Conservation (phyloP, 768 basidiomycete species). For the Udeniomyces megalosporus region DNA sequence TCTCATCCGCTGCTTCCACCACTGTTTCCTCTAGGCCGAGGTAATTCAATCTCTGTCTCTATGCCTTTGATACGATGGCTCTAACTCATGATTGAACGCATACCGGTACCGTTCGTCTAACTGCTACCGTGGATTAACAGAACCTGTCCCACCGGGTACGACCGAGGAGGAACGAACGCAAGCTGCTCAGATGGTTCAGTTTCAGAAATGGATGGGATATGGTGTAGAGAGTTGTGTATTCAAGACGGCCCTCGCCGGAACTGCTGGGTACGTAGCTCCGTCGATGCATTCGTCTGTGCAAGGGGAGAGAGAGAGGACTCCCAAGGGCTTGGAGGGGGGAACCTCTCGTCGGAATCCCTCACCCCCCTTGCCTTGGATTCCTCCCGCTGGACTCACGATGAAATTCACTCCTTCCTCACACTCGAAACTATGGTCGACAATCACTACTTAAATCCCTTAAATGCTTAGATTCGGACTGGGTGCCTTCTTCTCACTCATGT, state of each 20-base stretch:
- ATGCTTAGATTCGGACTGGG: conserved; percentile 56
- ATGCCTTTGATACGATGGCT: not conserved
- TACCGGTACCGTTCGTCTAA: too few species aligned
- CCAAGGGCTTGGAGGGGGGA: too few species aligned
- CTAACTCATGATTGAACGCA: not conserved
- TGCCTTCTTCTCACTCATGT: conserved; percentile 93
- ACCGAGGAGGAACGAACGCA: conserved; percentile 61
- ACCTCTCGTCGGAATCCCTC: too few species aligned
- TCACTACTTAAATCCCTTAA: not conserved
- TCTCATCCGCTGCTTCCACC: conserved; percentile 6
- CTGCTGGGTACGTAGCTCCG: conserved; percentile 51
- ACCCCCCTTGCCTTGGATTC: too few species aligned
- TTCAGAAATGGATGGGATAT: conserved; percentile 49
- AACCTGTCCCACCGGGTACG: conserved; percentile 53
- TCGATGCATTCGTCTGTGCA: not conserved
- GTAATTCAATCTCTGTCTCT: not conserved
- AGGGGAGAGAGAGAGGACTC: too few species aligned
- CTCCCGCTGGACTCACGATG: too few species aligned
- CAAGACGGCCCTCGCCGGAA: conserved; percentile 67
- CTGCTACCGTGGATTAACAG: too few species aligned
- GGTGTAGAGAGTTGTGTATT: conserved; percentile 75
- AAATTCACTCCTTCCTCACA: too few species aligned
- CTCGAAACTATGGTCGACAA: too few species aligned
- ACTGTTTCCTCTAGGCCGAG: not conserved
- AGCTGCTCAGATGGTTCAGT: conserved; percentile 54